Evolutionary conservation across 2,329 filamentous ascomycete genomes (phyloP).

Genomic region (Geosmithia putterillii): DNA sequence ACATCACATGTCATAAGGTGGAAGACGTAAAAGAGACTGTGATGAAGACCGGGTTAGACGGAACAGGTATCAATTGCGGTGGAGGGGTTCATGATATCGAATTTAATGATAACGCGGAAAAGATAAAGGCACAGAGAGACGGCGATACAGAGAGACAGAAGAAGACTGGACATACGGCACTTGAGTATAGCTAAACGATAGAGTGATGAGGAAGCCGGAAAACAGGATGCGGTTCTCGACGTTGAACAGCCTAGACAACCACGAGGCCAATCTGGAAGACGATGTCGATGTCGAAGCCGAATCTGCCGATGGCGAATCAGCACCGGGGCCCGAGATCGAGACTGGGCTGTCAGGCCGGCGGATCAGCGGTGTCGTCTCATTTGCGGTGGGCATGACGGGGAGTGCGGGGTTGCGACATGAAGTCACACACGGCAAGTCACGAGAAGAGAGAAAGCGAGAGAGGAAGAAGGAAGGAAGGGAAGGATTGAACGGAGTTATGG

Average conservation of each 20-base stretch:
- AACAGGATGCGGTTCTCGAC: constrained; percentile 38
- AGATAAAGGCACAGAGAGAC: too few relatives aligned
- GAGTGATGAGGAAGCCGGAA: constrained; percentile 46
- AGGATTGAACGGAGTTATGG: not conserved
- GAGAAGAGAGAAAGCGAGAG: not conserved
- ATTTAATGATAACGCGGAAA: too few relatives aligned
- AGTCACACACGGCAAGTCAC: too few relatives aligned
- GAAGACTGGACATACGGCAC: constrained; percentile 30
- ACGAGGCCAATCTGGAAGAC: constrained; percentile 1
- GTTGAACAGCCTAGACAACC: constrained; percentile 9
- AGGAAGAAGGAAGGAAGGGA: not conserved
- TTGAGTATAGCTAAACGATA: constrained; percentile 36
- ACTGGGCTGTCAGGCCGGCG: not conserved
- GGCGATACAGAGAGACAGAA: not conserved
- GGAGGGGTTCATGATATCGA: not conserved
- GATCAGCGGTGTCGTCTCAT: constrained; percentile 2
- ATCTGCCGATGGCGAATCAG: not conserved
- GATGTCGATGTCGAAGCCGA: too few relatives aligned
- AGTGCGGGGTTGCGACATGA: too few relatives aligned
- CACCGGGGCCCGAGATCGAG: not conserved
- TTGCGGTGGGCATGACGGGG: not conserved
- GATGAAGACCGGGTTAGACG: constrained; percentile 1
- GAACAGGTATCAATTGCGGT: not conserved
- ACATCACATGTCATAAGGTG: constrained; percentile 60
- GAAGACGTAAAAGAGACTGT: constrained; percentile 49